phyloP scores from a whole-genome alignment of 2,329 filamentous ascomycete genomes.

The Colletotrichum eremochloae region DNA sequence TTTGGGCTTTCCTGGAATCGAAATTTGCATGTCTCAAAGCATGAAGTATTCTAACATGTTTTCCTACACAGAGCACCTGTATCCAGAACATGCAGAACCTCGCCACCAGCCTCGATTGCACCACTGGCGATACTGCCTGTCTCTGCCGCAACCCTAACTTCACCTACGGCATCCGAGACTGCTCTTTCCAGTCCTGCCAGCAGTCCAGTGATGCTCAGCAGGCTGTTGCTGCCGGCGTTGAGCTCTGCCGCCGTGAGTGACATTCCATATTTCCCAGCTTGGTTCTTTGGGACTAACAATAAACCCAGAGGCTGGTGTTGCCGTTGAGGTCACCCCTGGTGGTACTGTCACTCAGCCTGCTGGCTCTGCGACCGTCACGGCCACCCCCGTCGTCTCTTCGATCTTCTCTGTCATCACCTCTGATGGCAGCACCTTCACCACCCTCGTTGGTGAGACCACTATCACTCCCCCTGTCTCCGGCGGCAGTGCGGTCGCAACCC shows the following conservation, averaged over 20 bases:
- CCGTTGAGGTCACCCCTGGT: constrained; percentile 46
- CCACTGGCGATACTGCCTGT: constrained; percentile 56
- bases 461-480: constrained; percentile 12
- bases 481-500: constrained; percentile 18
- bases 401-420: constrained; percentile 44
- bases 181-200: constrained; percentile 59
- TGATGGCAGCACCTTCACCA: constrained; percentile 55
- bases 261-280: neutral
- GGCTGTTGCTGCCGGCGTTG: constrained; percentile 56
- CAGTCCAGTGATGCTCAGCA: constrained; percentile 50
- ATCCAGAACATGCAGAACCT: constrained; percentile 58
- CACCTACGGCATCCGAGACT: constrained; percentile 65
- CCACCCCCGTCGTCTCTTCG: constrained; percentile 28
- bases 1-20: neutral
- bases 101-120: constrained; percentile 61
- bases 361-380: constrained; percentile 27
- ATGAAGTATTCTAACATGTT: constrained; percentile 7
- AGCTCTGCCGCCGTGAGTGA: constrained; percentile 55
- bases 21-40: neutral
- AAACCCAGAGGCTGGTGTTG: constrained; percentile 29
- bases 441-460: constrained; percentile 47
- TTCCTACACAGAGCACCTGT: constrained; percentile 24
- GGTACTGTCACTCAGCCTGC: constrained; percentile 30
- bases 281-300: neutral
- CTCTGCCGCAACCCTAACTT: constrained; percentile 63